A percentile compares a stretch with the other conserved stretches of the same genome.
Evolutionary conservation across 176 grass and related monocot species (phyloP).

Genomic region (Triticum urartu): DNA sequence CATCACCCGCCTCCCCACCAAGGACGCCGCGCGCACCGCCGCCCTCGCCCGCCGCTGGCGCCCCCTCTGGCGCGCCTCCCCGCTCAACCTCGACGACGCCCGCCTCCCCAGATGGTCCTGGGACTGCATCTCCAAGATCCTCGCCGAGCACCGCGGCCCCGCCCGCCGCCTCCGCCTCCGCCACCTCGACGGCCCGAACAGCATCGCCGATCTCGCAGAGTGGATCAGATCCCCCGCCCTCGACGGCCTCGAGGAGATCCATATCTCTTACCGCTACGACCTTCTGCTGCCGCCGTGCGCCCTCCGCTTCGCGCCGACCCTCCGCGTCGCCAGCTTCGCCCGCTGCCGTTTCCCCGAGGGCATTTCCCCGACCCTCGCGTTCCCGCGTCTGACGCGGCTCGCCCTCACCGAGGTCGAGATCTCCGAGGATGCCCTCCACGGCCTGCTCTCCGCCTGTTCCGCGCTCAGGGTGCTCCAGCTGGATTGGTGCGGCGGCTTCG

Average conservation of each 20-base stretch:
- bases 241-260: neutral
- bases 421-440: neutral
- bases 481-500: neutral
- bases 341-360: neutral
- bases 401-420: neutral
- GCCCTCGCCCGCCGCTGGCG: conserved; percentile 4
- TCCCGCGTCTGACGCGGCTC: neutral
- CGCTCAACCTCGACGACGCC: conserved; percentile 4
- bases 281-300: neutral
- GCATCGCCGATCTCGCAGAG: neutral
- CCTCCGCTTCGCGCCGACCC: neutral
- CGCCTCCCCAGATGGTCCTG: neutral
- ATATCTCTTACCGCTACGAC: neutral
- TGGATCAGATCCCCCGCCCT: neutral
- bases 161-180: neutral
- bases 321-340: neutral
- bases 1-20: conserved; percentile 8
- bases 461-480: neutral
- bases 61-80: neutral
- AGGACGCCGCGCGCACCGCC: neutral
- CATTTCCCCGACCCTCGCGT: neutral
- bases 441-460: neutral
- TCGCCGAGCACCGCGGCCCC: neutral
- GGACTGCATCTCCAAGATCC: neutral
- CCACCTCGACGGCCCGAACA: neutral